These are phyloP conservation scores for Globisporangium solare DNA, from an alignment of 352 stramenopile genomes.

Conservation along the genomic window DNA sequence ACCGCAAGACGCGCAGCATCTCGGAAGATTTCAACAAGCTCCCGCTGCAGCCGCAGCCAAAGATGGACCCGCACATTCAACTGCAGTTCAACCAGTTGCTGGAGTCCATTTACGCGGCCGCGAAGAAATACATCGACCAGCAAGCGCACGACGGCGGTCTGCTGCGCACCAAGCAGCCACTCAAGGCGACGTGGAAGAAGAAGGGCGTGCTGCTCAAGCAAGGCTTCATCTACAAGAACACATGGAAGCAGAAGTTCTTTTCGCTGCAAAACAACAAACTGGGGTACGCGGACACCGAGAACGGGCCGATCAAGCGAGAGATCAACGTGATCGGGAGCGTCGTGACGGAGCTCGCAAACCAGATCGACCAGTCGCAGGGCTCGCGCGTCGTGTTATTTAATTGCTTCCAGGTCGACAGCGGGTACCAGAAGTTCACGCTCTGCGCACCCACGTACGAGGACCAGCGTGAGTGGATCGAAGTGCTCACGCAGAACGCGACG, in stretches of 20 bases:
- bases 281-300: slow-evolving; percentile 73
- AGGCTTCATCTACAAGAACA: slow-evolving; percentile 89
- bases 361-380: slow-evolving; percentile 86
- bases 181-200: slow-evolving; percentile 87
- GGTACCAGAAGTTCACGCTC: slow-evolving; percentile 78
- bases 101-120: slow-evolving; percentile 80
- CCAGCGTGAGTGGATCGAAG: slow-evolving; percentile 87
- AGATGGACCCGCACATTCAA: slow-evolving; percentile 86
- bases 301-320: slow-evolving; percentile 82
- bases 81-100: slow-evolving; percentile 77
- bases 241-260: slow-evolving; percentile 86
- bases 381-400: slow-evolving; percentile 82
- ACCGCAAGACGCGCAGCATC: slow-evolving; percentile 68
- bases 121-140: slow-evolving; percentile 81
- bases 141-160: slow-evolving; percentile 62
- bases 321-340: slow-evolving; percentile 83
- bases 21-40: slow-evolving; percentile 76
- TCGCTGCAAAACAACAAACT: slow-evolving; percentile 87
- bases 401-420: slow-evolving; percentile 83
- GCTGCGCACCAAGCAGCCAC: slow-evolving; percentile 50
- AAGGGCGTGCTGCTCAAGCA: slow-evolving; percentile 85
- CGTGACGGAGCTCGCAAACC: slow-evolving; percentile 80
- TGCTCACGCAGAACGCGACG: slow-evolving; percentile 80
- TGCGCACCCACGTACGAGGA: slow-evolving; percentile 84
- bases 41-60: slow-evolving; percentile 48